Evolutionary conservation across 345 rosid species (phyloP).

Genomic region (Moricandia arvensis): DNA sequence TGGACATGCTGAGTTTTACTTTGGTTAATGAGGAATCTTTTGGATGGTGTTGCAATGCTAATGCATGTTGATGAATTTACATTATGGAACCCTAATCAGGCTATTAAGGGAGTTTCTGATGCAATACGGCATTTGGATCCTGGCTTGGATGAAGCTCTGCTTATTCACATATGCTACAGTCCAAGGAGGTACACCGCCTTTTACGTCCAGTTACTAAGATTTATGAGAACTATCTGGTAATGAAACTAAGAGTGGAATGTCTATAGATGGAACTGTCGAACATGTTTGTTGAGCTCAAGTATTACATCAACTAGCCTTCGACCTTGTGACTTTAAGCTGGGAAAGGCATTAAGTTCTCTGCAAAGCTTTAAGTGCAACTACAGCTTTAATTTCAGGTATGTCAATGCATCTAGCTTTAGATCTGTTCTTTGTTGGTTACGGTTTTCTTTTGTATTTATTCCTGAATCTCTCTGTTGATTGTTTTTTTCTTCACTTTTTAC

Average conservation of each 20-base stretch:
- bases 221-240: not conserved
- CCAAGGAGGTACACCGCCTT: conserved; percentile 68
- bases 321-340: conserved; percentile 91
- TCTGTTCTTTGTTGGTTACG: not conserved
- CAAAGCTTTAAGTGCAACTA: conserved; percentile 74
- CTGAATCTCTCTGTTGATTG: not conserved
- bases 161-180: conserved; percentile 79
- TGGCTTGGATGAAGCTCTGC: conserved; percentile 57
- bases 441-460: not conserved
- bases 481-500: not conserved
- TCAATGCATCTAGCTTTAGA: not conserved
- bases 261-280: conserved; percentile 82
- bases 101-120: conserved; percentile 65
- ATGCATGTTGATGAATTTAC: conserved; percentile 4
- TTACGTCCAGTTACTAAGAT: not conserved
- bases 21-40: not conserved
- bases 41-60: conserved; percentile 2
- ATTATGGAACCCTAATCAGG: conserved; percentile 36
- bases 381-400: conserved; percentile 73
- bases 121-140: conserved; percentile 56
- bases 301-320: conserved; percentile 67
- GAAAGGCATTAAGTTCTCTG: conserved; percentile 69
- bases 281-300: conserved; percentile 55
- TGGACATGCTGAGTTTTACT: not conserved
- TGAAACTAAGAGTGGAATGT: conserved; percentile 11